Conservation (phyloP, 371 early-diverging fungal genomes). For the Circinella umbellata region DNA sequence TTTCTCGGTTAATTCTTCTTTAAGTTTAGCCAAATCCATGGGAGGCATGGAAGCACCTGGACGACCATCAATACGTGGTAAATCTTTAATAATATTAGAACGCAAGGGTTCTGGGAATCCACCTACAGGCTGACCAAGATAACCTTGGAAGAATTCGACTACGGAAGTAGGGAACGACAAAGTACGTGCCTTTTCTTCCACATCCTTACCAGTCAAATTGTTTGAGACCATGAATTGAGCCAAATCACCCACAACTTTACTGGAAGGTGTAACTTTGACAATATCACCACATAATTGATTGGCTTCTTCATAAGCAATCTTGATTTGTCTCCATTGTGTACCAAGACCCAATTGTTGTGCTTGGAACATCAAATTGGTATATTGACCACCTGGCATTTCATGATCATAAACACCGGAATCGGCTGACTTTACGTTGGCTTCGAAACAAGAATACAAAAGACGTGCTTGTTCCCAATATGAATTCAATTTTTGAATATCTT, state of each 20-base stretch:
- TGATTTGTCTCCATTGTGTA: slow-evolving; percentile 91
- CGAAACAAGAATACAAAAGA: slow-evolving; percentile 93
- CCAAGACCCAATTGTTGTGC: slow-evolving; percentile 92
- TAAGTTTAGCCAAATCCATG: slow-evolving; percentile 78
- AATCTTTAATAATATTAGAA: slow-evolving; percentile 76
- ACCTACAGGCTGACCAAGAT: slow-evolving; percentile 91
- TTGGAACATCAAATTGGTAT: slow-evolving; percentile 97
- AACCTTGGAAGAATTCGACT: slow-evolving; percentile 96
- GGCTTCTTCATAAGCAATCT: slow-evolving; percentile 88
- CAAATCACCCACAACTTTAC: slow-evolving; percentile 96
- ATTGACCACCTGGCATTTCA: slow-evolving; percentile 98
- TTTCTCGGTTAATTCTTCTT: slow-evolving; percentile 74
- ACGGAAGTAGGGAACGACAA: slow-evolving; percentile 93
- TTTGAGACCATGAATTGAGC: slow-evolving; percentile 97
- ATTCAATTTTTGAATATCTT: slow-evolving; percentile 82
- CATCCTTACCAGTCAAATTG: slow-evolving; percentile 74
- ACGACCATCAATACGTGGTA: slow-evolving; percentile 80
- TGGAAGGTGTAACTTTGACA: slow-evolving; percentile 96
- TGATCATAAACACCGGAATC: slow-evolving; percentile 93
- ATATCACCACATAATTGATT: slow-evolving; percentile 94
- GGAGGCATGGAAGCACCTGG: slow-evolving; percentile 86
- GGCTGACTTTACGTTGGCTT: slow-evolving; percentile 83
- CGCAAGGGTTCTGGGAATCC: slow-evolving; percentile 95
- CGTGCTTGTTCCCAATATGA: slow-evolving; percentile 96
- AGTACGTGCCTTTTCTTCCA: slow-evolving; percentile 72